These are phyloP conservation scores for Pyrus pyrifolia DNA, from an alignment of 306 rosid genomes.

Conservation along the genomic window DNA sequence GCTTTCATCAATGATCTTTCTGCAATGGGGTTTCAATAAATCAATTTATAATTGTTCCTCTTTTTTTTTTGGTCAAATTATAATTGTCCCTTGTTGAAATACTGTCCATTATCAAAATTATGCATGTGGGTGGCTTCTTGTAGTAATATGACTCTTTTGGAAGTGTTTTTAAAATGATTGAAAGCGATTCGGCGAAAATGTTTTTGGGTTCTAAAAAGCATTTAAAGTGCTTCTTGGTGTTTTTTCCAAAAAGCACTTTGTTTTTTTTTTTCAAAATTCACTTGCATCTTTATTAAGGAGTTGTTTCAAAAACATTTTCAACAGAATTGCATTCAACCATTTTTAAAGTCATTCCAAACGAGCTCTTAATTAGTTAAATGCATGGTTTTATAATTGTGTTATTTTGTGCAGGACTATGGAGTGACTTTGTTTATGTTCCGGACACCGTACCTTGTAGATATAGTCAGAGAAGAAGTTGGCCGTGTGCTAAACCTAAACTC, in stretches of 20 bases:
- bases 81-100: neutral
- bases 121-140: neutral
- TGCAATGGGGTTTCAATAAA: neutral
- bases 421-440: slow-evolving; percentile 61
- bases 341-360: too few species aligned
- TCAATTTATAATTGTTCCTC: neutral
- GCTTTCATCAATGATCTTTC: slow-evolving; percentile 1
- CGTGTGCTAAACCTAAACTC: slow-evolving; percentile 66
- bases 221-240: too few species aligned
- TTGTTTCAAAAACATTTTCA: too few species aligned
- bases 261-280: too few species aligned
- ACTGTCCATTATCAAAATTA: neutral
- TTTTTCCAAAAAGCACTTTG: too few species aligned
- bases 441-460: slow-evolving; percentile 79
- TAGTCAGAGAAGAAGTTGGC: slow-evolving; percentile 51
- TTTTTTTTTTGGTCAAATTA: neutral
- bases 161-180: too few species aligned
- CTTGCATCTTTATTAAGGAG: too few species aligned
- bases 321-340: too few species aligned
- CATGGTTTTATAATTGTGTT: neutral
- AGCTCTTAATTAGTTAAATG: too few species aligned
- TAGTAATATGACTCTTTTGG: too few species aligned
- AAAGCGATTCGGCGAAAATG: too few species aligned
- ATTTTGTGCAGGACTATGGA: slow-evolving; percentile 57
- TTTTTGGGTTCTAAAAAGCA: too few species aligned